phyloP scores from a whole-genome alignment of 192 early-diverging fungal species.

The Backusella westeae region DNA sequence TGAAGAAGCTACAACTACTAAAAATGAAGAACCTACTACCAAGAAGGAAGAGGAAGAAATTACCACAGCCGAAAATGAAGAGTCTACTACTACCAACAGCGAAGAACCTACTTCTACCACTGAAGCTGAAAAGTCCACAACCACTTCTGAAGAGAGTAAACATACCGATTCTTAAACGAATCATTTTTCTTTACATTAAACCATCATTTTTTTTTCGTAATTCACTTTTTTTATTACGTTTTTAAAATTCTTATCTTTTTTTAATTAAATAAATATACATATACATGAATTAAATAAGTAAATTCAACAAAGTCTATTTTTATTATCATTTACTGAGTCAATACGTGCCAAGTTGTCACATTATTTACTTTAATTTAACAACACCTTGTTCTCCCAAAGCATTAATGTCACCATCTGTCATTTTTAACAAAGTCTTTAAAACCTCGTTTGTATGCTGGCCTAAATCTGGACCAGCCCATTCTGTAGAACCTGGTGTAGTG shows the following conservation, averaged over 20 bases:
- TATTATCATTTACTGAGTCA: not conserved
- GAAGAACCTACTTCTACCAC: not conserved
- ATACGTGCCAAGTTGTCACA: not conserved
- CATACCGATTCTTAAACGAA: not conserved
- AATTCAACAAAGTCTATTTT: not conserved
- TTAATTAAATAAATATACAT: not conserved
- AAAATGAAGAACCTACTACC: not conserved
- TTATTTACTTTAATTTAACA: conserved; percentile 12
- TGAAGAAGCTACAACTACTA: not conserved
- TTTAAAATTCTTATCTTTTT: not conserved
- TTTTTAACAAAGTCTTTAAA: conserved; percentile 29
- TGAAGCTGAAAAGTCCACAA: not conserved
- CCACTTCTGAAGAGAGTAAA: not conserved
- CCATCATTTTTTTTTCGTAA: not conserved
- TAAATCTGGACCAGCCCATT: conserved; percentile 49
- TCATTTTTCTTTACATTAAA: not conserved
- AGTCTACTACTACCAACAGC: not conserved
- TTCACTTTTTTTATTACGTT: not conserved
- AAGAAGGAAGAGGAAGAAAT: not conserved
- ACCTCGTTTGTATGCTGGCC: conserved; percentile 43
- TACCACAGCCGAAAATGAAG: not conserved
- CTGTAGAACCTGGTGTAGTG: conserved; percentile 44
- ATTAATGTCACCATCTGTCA: conserved; percentile 25
- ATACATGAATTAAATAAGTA: not conserved
- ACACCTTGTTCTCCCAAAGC: conserved; percentile 30